Evolutionary conservation across 805 yeast species (phyloP).

Genomic region (Starmerella riodocensis): DNA sequence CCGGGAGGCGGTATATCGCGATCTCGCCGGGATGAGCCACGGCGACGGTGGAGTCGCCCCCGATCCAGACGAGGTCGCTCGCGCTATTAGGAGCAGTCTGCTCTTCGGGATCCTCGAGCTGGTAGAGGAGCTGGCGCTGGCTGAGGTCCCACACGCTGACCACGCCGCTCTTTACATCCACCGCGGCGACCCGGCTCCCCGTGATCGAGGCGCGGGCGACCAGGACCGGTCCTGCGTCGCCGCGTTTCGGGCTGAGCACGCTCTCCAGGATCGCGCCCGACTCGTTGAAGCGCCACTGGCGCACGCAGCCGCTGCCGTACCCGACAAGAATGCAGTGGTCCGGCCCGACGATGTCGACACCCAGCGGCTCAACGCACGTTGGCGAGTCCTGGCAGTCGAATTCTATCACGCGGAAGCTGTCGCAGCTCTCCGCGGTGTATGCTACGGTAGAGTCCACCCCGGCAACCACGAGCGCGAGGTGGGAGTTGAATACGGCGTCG

Average conservation of each 20-base stretch:
- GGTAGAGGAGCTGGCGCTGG: slow-evolving; percentile 1
- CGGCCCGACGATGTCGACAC: background rate
- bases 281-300: slow-evolving; percentile 7
- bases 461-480: background rate
- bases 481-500: background rate
- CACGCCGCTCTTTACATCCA: slow-evolving; percentile 2
- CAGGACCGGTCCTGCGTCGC: slow-evolving; percentile 3
- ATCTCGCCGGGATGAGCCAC: slow-evolving; percentile 1
- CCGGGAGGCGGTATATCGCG: slow-evolving; percentile 1
- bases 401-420: background rate
- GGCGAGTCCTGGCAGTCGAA: slow-evolving; percentile 3
- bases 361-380: slow-evolving; percentile 6
- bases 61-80: slow-evolving; percentile 7
- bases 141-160: slow-evolving; percentile 10
- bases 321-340: slow-evolving; percentile 7
- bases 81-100: too few species aligned
- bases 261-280: slow-evolving; percentile 3
- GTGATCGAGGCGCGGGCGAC: background rate
- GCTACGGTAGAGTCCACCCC: background rate
- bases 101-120: background rate
- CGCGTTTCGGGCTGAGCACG: slow-evolving; percentile 5
- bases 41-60: slow-evolving; percentile 6
- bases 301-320: slow-evolving; percentile 8
- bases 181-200: slow-evolving; percentile 3
- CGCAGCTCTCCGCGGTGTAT: background rate